phyloP scores from a whole-genome alignment of 371 early-diverging fungal species.

The Syncephalastrum racemosum region DNA sequence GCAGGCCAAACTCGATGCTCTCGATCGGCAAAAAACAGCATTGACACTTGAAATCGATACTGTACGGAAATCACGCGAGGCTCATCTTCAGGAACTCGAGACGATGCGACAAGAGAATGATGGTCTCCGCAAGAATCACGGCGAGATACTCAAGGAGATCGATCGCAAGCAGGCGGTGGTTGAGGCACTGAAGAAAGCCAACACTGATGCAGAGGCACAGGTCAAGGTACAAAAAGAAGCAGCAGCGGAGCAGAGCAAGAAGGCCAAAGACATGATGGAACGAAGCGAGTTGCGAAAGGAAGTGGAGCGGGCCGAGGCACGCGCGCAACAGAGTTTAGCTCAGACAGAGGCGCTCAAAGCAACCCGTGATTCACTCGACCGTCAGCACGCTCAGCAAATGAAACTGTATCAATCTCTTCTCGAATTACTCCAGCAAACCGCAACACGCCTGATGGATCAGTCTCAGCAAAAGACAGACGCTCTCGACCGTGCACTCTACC shows the following conservation, averaged over 20 bases:
- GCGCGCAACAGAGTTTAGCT: conserved; percentile 6
- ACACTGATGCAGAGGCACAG: conserved; percentile 4
- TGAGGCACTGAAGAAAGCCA: conserved; percentile 7
- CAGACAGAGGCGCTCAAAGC: conserved; percentile 11
- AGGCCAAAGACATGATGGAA: too few relatives aligned
- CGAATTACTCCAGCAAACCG: not conserved
- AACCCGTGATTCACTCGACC: too few relatives aligned
- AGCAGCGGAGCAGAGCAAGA: conserved; percentile 5
- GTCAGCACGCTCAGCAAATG: too few relatives aligned
- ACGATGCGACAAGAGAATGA: conserved; percentile 10
- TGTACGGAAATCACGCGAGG: conserved; percentile 5
- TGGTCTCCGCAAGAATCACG: conserved; percentile 7
- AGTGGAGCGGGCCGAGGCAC: not conserved
- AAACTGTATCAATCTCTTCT: too few relatives aligned
- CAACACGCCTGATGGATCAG: not conserved
- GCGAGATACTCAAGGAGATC: conserved; percentile 6
- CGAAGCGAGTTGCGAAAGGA: conserved; percentile 6
- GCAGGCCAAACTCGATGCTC: not conserved
- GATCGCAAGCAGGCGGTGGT: conserved; percentile 9
- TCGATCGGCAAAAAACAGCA: conserved; percentile 8
- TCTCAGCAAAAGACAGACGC: too few relatives aligned
- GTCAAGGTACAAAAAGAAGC: conserved; percentile 1
- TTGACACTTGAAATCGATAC: conserved; percentile 5
- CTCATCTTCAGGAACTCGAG: conserved; percentile 1
- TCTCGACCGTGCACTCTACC: too few relatives aligned